Conservation (phyloP, 371 early-diverging fungal species). For the Phascolomyces articulosus region DNA sequence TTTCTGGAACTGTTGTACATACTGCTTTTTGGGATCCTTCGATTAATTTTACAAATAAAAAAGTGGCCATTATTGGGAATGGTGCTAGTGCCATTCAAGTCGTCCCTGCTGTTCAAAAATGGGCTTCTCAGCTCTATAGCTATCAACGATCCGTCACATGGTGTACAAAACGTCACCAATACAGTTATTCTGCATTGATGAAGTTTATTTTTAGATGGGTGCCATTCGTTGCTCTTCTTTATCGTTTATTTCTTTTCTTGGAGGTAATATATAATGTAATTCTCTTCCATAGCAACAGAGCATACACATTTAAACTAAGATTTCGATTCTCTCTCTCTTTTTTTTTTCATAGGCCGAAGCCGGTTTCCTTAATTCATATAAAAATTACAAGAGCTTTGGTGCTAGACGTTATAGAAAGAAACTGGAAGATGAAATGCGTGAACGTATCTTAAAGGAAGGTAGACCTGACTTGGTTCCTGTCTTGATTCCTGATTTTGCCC, state of each 20-base stretch:
- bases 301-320: too few species aligned
- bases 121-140: constrained; percentile 13
- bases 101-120: constrained; percentile 17
- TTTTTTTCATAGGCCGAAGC: background rate
- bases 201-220: constrained; percentile 20
- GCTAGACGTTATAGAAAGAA: background rate
- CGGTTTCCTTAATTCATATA: background rate
- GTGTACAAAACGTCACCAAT: constrained; percentile 12
- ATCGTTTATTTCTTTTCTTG: background rate
- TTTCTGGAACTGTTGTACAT: constrained; percentile 52
- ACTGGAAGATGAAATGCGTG: background rate
- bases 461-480: constrained; percentile 10
- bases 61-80: constrained; percentile 55
- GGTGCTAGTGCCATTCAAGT: constrained; percentile 46
- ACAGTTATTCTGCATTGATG: constrained; percentile 5
- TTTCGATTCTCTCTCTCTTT: too few species aligned
- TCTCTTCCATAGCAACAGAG: too few species aligned
- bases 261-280: too few species aligned
- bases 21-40: constrained; percentile 54
- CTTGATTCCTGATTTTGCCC: constrained; percentile 12
- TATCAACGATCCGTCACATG: constrained; percentile 26
- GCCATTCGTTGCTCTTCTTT: constrained; percentile 12
- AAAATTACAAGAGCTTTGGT: constrained; percentile 3
- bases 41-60: constrained; percentile 45
- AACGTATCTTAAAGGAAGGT: constrained; percentile 6